phyloP scores from a whole-genome alignment of 768 basidiomycete species.

The Podaxis sp. region DNA sequence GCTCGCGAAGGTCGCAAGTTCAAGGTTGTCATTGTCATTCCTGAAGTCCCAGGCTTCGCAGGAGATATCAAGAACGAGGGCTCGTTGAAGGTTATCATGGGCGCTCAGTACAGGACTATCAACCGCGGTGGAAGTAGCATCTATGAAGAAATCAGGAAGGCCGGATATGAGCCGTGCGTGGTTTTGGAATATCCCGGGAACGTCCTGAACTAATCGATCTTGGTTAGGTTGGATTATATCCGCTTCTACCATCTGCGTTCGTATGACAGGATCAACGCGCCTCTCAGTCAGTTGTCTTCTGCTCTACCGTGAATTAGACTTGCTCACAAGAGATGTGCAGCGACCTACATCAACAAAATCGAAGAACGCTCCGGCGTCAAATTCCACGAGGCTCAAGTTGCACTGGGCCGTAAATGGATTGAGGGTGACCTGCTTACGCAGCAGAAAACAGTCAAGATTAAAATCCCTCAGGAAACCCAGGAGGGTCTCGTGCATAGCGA shows the following conservation, averaged over 20 bases:
- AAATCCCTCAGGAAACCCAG: conserved; percentile 48
- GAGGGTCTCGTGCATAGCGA: conserved; percentile 52
- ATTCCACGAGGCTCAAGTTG: conserved; percentile 86
- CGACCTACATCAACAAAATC: conserved; percentile 61
- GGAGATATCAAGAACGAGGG: conserved; percentile 71
- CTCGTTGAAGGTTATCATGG: conserved; percentile 81
- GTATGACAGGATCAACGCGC: conserved; percentile 89
- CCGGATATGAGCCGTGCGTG: conserved; percentile 76
- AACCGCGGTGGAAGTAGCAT: conserved; percentile 88
- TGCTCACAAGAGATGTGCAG: conserved; percentile 14
- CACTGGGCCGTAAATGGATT: conserved; percentile 76
- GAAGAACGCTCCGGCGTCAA: conserved; percentile 74
- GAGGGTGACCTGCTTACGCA: conserved; percentile 42
- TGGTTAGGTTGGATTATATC: conserved; percentile 72
- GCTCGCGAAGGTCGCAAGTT: conserved; percentile 71
- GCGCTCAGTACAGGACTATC: conserved; percentile 84
- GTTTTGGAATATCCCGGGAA: neutral
- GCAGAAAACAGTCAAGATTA: conserved; percentile 58
- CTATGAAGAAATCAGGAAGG: conserved; percentile 77
- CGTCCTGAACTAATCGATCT: neutral
- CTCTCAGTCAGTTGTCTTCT: conserved; percentile 43
- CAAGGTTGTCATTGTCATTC: conserved; percentile 85
- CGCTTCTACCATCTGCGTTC: conserved; percentile 90
- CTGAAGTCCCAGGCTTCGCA: conserved; percentile 89
- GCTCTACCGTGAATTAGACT: neutral